Base-by-base conservation (phyloP, 2,329 filamentous ascomycete genomes). In the Sporothrix schenckii region DNA sequence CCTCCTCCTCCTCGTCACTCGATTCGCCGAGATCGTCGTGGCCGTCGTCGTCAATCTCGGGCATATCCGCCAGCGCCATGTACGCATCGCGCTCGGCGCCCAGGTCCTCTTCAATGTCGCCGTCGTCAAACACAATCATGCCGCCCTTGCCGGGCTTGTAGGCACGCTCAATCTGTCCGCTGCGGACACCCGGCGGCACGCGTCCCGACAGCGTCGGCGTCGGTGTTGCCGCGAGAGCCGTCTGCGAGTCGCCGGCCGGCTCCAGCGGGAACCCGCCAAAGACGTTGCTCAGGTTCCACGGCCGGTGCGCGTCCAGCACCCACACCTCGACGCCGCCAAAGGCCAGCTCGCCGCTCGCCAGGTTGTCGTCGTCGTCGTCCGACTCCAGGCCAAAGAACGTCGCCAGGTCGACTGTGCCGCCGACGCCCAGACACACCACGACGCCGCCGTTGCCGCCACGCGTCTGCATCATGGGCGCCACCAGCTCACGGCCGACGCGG, bases 231-330 rank as follows among this genome's bases (percentile, higher is more conserved):
- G 19, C 34, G 34, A 34, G 34, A 7, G 34, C 34, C 34, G 34
- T 47, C 82, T 27, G 47, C 3, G 16, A 5, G 1, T 24, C 27
- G 39, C 47, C 60, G 4, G 66, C 79, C 27, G 87, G 82, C 74
- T 87, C 85, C 4, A 86, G 79, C 1, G 87, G 84, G 72, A 88
- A 87, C 3, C 92, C 91, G 14, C 91, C 93, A 82, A 98, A 98
- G 16, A 98, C 89, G 79, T 99, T 99, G 73, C 88, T 89, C 77
- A 99, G 79, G 78, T 99, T 98, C 93, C 94, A 98, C 16, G 95
- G 95, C 72, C 95, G 86, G 79, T 95, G 88, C 39, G 94, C 89
- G 80, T 99, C 95, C 72, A 98, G 85, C 13, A 98, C 87, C 95
- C 95, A 99, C 44, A 97, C 91, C 78, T 97, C 93, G 0, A 98